A percentile compares a stretch with the other conserved stretches of the same genome.
Evolutionary conservation across 208 protist species (phyloP).

Genomic region (Trypanosoma caninum): DNA sequence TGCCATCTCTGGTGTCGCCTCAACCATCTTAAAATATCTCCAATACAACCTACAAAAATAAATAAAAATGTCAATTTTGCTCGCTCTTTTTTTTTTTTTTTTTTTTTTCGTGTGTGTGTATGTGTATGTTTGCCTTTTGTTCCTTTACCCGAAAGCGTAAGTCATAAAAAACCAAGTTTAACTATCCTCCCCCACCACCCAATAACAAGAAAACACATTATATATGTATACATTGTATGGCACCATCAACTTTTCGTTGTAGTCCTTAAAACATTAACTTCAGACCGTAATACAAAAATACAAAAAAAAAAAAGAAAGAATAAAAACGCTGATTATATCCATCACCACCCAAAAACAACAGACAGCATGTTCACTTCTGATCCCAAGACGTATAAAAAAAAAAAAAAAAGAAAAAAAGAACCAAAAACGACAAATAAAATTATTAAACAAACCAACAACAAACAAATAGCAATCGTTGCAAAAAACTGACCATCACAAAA

Average conservation of each 20-base stretch:
- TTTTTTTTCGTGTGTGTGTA: neutral
- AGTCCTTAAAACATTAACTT: too few relatives aligned
- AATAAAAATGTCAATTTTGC: conserved; percentile 5
- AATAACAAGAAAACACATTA: too few relatives aligned
- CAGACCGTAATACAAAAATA: too few relatives aligned
- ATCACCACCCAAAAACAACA: conserved; percentile 42
- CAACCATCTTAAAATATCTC: conserved; percentile 21
- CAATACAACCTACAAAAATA: conserved; percentile 7
- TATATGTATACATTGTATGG: too few relatives aligned
- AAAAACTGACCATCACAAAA: conserved; percentile 27
- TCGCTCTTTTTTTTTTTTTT: neutral
- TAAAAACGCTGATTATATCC: conserved; percentile 42
- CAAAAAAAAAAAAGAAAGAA: conserved; percentile 34
- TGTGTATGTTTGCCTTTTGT: neutral
- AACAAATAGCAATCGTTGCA: conserved; percentile 31
- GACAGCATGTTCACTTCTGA: conserved; percentile 33
- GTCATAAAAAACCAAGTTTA: too few relatives aligned
- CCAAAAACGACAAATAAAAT: conserved; percentile 28
- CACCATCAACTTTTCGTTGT: too few relatives aligned
- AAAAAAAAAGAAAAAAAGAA: conserved; percentile 32
- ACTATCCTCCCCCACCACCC: neutral
- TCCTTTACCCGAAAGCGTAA: too few relatives aligned
- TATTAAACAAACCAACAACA: conserved; percentile 36
- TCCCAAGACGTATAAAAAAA: conserved; percentile 21
- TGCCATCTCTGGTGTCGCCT: conserved; percentile 80